Evolutionary conservation across 805 yeast genomes (phyloP), one percentile per base, ranked within the genome.

Genomic region (Pichia kluyveri): DNA sequence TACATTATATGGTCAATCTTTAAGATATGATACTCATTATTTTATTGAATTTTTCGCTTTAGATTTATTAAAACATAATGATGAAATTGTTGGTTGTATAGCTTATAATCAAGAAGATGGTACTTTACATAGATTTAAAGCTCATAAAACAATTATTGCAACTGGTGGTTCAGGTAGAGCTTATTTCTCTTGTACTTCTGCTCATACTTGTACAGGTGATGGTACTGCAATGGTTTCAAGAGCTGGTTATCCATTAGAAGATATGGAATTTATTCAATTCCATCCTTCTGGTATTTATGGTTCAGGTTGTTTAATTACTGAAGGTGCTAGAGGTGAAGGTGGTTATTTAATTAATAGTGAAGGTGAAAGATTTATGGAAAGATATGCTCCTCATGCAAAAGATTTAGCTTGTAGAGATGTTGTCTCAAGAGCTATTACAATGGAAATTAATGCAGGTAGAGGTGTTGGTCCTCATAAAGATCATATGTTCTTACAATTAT

Each of bases 241-340:
- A 72, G 99, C 99, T 47, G 99, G 99, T 53, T 80, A 91, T 69
- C 99, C 99, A 51, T 77, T 91, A 64, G 96, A 91, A 73, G 99
- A 91, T 72, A 75, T 91, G 71, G 99, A 91, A 74, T 91, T 91
- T 66, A 90, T 91, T 54, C 99, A 91, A 74, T 91, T 91, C 88
- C 99, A 91, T 71, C 99, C 99, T 48, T 89, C 98, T 27, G 99
- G 99, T 79, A 93, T 91, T 70, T 91, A 91, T 70, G 99, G 99
- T 51, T 88, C 98, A 39, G 99, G 99, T 56, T 93, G 98, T 77
- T 75, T 91, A 75, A 93, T 93, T 69, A 93, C 99, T 49, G 99
- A 93, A 73, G 99, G 99, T 75, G 96, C 97, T 58, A 86, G 99
- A 77, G 99, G 99, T 79, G 99, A 93, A 77, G 99, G 99, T 81